Percentiles rank a stretch among this genome's conserved stretches.
Conservation (phyloP, 169 alveolate species). For the Ichthyophthirius multifiliis region DNA sequence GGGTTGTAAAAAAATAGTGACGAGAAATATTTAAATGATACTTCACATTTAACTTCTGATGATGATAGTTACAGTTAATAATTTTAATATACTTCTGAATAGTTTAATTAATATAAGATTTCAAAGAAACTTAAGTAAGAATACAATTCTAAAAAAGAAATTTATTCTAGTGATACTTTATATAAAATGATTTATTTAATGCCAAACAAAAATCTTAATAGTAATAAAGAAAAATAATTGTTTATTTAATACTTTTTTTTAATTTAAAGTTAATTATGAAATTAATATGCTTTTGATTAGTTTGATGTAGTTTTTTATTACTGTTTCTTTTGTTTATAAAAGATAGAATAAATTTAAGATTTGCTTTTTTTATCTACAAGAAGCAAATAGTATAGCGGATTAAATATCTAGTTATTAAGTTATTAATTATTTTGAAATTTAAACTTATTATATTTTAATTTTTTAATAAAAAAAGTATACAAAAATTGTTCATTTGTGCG, state of each 20-base stretch:
- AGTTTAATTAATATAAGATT: too few species aligned
- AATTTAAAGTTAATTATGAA: too few species aligned
- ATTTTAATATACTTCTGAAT: too few species aligned
- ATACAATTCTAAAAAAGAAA: too few species aligned
- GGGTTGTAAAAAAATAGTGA: neutral
- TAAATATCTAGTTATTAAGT: neutral
- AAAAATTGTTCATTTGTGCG: neutral
- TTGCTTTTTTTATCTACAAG: neutral
- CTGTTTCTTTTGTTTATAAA: neutral
- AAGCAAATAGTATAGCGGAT: neutral
- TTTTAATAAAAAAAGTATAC: neutral
- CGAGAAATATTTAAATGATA: neutral
- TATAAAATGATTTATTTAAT: too few species aligned
- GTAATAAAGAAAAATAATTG: too few species aligned
- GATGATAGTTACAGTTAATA: neutral
- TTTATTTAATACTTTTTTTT: too few species aligned
- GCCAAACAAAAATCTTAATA: too few species aligned
- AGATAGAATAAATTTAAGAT: neutral
- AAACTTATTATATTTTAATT: neutral
- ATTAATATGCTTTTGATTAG: too few species aligned
- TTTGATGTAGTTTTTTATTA: neutral
- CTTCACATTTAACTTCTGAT: conserved; percentile 3
- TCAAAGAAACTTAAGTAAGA: too few species aligned
- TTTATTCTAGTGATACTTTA: too few species aligned
- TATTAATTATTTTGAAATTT: neutral